Evolutionary conservation across 495 filamentous ascomycete genomes (phyloP).

Genomic region (Echria macrotheca): DNA sequence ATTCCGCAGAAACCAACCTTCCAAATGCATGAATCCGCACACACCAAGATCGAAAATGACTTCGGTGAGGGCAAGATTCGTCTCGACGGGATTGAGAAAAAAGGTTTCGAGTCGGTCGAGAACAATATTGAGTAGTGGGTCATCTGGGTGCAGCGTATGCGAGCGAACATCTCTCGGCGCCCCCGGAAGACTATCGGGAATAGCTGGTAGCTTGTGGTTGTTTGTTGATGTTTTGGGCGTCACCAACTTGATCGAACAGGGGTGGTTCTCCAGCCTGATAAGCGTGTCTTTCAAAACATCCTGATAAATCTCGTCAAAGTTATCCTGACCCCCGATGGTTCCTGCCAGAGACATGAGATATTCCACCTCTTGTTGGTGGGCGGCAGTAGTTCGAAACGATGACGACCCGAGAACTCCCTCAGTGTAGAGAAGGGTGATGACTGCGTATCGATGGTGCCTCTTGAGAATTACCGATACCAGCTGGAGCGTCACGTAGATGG

Average conservation of each 20-base stretch:
- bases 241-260: slow-evolving; percentile 59
- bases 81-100: slow-evolving; percentile 83
- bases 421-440: slow-evolving; percentile 66
- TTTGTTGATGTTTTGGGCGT: slow-evolving; percentile 47
- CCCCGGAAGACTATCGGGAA: slow-evolving; percentile 47
- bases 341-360: slow-evolving; percentile 67
- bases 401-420: slow-evolving; percentile 47
- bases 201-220: slow-evolving; percentile 44
- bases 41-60: slow-evolving; percentile 74
- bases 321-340: slow-evolving; percentile 62
- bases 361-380: slow-evolving; percentile 73
- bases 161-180: slow-evolving; percentile 50
- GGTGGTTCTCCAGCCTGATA: slow-evolving; percentile 71
- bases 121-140: slow-evolving; percentile 68
- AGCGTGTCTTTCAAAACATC: slow-evolving; percentile 76
- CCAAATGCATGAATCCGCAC: slow-evolving; percentile 75
- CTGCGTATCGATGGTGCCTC: slow-evolving; percentile 79
- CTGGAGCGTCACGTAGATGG: slow-evolving; percentile 79
- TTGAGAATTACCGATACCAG: slow-evolving; percentile 78
- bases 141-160: slow-evolving; percentile 61
- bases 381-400: slow-evolving; percentile 64
- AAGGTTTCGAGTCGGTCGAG: slow-evolving; percentile 69
- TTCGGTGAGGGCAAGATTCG: slow-evolving; percentile 81
- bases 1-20: slow-evolving; percentile 83
- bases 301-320: slow-evolving; percentile 74